Conservation (phyloP, 768 basidiomycete genomes). For the Auricularia sp. region DNA sequence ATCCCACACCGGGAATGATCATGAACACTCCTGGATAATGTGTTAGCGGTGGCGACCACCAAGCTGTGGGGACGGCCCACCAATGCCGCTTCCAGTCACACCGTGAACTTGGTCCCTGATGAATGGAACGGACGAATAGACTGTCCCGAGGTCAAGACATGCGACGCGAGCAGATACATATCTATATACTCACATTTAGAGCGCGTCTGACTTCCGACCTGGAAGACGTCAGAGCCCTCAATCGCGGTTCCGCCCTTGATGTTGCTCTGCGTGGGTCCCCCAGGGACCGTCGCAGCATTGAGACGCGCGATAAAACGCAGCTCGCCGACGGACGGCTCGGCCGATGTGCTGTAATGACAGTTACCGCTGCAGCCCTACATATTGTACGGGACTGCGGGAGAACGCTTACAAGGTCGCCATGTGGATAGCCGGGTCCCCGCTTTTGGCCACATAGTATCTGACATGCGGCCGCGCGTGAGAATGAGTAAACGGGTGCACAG, state of each 20-base stretch:
- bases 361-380: background rate
- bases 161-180: too few relatives aligned
- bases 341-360: constrained; percentile 20
- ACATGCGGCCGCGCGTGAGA: background rate
- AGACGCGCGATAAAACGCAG: constrained; percentile 41
- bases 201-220: constrained; percentile 35
- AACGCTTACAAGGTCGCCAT: constrained; percentile 29
- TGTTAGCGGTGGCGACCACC: background rate
- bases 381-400: background rate
- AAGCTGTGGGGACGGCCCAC: constrained; percentile 14
- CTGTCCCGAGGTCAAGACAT: too few relatives aligned
- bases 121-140: constrained; percentile 27
- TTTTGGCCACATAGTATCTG: constrained; percentile 22
- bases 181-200: constrained; percentile 29
- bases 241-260: constrained; percentile 34
- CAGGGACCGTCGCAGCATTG: constrained; percentile 30
- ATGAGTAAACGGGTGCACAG: background rate
- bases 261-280: constrained; percentile 30
- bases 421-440: constrained; percentile 35
- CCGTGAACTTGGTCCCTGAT: constrained; percentile 44
- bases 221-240: constrained; percentile 39
- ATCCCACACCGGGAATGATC: constrained; percentile 35
- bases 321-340: constrained; percentile 39
- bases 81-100: constrained; percentile 36
- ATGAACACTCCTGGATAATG: constrained; percentile 18